These are phyloP conservation scores for Hibiscus mutabilis DNA, from an alignment of 345 rosid genomes.

Conservation along the genomic window DNA sequence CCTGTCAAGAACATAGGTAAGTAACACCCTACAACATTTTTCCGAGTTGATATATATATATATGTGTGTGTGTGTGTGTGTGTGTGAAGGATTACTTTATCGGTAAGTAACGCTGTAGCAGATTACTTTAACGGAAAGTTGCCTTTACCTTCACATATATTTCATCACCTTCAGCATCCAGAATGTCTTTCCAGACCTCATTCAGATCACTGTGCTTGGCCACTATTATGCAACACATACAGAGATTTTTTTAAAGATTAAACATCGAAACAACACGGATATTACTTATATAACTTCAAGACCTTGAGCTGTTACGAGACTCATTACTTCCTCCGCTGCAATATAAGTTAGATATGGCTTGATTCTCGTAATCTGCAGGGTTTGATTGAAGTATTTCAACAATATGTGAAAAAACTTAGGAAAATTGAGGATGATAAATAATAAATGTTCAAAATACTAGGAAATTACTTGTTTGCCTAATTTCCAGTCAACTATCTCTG, in stretches of 20 bases:
- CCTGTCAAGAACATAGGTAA: slow-evolving; percentile 34
- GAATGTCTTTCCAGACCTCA: slow-evolving; percentile 92
- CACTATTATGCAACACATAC: slow-evolving; percentile 36
- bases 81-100: background rate
- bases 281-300: slow-evolving; percentile 8
- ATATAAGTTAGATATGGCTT: slow-evolving; percentile 78
- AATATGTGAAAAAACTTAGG: background rate
- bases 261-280: background rate
- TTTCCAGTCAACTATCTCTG: slow-evolving; percentile 83
- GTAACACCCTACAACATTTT: background rate
- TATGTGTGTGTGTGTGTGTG: background rate
- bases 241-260: slow-evolving; percentile 2
- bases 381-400: slow-evolving; percentile 4
- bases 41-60: background rate
- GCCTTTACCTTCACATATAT: slow-evolving; percentile 73
- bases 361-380: slow-evolving; percentile 61
- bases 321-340: slow-evolving; percentile 95
- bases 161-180: slow-evolving; percentile 92
- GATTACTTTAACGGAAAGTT: background rate
- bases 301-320: slow-evolving; percentile 99
- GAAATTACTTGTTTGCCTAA: slow-evolving; percentile 80
- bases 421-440: background rate
- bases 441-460: slow-evolving; percentile 11
- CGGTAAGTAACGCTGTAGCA: background rate
- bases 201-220: slow-evolving; percentile 79